Conservation (phyloP, 768 basidiomycete genomes). For the Phanerodontia chrysosporium region DNA sequence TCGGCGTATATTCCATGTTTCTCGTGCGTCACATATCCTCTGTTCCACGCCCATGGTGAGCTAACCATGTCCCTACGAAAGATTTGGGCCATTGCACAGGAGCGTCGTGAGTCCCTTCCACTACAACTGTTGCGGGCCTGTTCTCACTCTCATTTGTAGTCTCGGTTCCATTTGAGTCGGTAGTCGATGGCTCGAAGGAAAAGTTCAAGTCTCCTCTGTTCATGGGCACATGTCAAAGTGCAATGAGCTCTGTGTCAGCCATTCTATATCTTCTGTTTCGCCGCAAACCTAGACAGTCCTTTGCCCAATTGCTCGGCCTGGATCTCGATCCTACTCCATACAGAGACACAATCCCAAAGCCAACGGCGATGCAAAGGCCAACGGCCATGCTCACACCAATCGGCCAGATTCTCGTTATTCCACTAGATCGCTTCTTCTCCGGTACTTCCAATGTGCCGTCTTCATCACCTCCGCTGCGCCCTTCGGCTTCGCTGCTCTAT, state of each 20-base stretch:
- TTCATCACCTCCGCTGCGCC: constrained; percentile 91
- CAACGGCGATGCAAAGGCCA: constrained; percentile 16
- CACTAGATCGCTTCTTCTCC: constrained; percentile 49
- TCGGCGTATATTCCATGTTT: constrained; percentile 92
- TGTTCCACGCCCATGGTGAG: too few relatives aligned
- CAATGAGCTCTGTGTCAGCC: constrained; percentile 71
- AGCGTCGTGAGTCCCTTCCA: constrained; percentile 59
- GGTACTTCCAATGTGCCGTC: constrained; percentile 79
- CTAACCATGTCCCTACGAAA: too few relatives aligned
- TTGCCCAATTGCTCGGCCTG: constrained; percentile 62
- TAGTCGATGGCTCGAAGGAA: constrained; percentile 55
- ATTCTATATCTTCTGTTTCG: constrained; percentile 70
- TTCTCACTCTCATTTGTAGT: constrained; percentile 39
- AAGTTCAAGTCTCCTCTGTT: constrained; percentile 86
- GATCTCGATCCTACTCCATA: constrained; percentile 26
- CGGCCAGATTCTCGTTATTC: constrained; percentile 15
- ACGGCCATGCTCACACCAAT: constrained; percentile 19
- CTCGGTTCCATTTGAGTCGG: constrained; percentile 76
- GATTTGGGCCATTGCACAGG: constrained; percentile 94
- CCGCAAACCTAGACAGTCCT: constrained; percentile 46
- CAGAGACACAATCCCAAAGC: constrained; percentile 28
- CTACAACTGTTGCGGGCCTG: background rate
- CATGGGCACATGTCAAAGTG: constrained; percentile 81
- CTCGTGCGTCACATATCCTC: constrained; percentile 59
- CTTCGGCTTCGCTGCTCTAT: constrained; percentile 92